These are phyloP conservation scores for Xanthoconium purpureum DNA, from an alignment of 768 basidiomycete genomes.

Conservation along the genomic window DNA sequence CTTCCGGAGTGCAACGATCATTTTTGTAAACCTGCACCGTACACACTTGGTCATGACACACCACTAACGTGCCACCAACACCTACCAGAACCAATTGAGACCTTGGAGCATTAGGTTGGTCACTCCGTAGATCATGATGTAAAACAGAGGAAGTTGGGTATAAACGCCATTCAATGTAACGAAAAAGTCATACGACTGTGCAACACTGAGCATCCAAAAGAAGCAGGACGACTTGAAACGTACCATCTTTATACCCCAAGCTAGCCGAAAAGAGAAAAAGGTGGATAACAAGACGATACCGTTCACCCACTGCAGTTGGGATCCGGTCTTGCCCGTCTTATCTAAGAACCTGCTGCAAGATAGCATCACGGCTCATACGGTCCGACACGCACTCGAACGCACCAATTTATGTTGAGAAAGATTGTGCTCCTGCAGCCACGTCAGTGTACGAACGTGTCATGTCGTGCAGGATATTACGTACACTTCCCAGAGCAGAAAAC, in stretches of 20 bases:
- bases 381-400: conserved; percentile 12
- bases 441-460: conserved; percentile 2
- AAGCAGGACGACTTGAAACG: background rate
- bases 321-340: conserved; percentile 70
- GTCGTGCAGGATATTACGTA: conserved; percentile 32
- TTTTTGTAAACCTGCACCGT: conserved; percentile 59
- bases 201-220: conserved; percentile 2
- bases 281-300: conserved; percentile 61
- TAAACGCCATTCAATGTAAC: conserved; percentile 54
- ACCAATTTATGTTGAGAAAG: conserved; percentile 89
- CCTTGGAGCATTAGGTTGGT: conserved; percentile 67
- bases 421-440: conserved; percentile 60
- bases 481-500: conserved; percentile 84
- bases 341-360: conserved; percentile 60
- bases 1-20: conserved; percentile 63
- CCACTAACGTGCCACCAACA: background rate
- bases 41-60: background rate
- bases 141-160: conserved; percentile 49
- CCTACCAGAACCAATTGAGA: conserved; percentile 81
- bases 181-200: conserved; percentile 66
- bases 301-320: conserved; percentile 65
- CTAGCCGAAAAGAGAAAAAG: conserved; percentile 69
- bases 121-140: conserved; percentile 47
- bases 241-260: conserved; percentile 60
- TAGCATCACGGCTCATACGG: background rate